A percentile compares a stretch with the other conserved stretches of the same genome.
phyloP scores from a whole-genome alignment of 2,329 filamentous ascomycete genomes.

The Colletotrichum spaethianum region DNA sequence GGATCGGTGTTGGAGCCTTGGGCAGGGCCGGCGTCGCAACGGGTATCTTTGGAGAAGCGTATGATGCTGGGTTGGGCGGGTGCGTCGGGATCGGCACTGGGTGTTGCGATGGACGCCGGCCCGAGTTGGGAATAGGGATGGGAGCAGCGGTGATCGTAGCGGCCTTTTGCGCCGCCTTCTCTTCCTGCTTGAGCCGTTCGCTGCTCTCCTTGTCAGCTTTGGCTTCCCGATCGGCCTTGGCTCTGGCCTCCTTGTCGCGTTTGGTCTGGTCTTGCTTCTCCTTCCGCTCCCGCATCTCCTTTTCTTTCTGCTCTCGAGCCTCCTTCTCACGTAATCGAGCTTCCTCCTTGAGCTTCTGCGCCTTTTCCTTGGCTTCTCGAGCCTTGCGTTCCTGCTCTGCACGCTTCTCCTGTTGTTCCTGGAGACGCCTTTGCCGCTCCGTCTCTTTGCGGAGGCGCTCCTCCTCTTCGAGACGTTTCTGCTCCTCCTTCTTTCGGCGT shows the following conservation, averaged over 20 bases:
- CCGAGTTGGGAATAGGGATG: constrained; percentile 58
- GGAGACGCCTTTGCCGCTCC: constrained; percentile 82
- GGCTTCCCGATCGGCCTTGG: constrained; percentile 49
- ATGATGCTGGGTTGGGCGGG: constrained; percentile 67
- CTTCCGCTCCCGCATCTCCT: constrained; percentile 70
- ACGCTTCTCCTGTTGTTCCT: constrained; percentile 89
- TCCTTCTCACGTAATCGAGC: constrained; percentile 86
- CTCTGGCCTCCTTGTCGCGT: constrained; percentile 66
- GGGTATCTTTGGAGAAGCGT: constrained; percentile 84
- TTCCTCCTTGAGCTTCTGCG: constrained; percentile 89
- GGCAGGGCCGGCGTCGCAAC: constrained; percentile 85
- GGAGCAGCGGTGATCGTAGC: constrained; percentile 53
- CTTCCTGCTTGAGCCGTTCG: constrained; percentile 60
- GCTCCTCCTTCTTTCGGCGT: constrained; percentile 89
- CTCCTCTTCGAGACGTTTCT: constrained; percentile 91
- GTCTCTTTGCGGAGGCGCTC: constrained; percentile 88
- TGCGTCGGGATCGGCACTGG: constrained; percentile 65
- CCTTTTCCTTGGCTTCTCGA: constrained; percentile 71
- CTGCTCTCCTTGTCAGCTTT: constrained; percentile 55
- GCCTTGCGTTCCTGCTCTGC: constrained; percentile 88
- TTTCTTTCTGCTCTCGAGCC: constrained; percentile 76
- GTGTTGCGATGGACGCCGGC: constrained; percentile 54
- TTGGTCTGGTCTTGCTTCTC: constrained; percentile 72
- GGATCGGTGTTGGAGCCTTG: constrained; percentile 85
- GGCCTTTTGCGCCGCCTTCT: constrained; percentile 55